Evolutionary conservation across 164 flowering plant genomes (phyloP), one percentile per base, ranked within the genome.

Genomic region (Stephania cephalantha): DNA sequence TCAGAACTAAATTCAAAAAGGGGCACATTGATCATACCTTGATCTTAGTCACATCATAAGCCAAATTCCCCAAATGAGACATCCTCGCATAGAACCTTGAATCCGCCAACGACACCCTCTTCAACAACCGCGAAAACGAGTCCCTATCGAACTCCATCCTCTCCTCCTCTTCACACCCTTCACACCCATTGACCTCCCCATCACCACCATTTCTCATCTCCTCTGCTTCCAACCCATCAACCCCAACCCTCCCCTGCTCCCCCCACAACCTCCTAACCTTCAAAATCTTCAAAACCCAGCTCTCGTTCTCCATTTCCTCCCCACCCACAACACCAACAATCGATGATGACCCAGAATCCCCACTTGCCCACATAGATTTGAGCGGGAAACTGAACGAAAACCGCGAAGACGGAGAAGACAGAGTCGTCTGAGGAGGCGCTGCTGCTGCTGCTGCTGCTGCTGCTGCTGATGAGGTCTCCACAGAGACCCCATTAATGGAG

Each of bases 51-150:
- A 94, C 86, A 31, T 76, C 76, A 82, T 96, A 96, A 45, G 98
- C 95, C 81, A 94, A 77, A 69, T 77, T 86, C 55, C 98, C 97
- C 84, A 96, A 81, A 82, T 91, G 90, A 15, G 97, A 91, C 91
- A 96, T 82, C 78, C 85, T 84, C 53, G 92, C 97, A 79, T 89
- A 96, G 25, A 88, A 67, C 78, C 85, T 89, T 5, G 95, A 93
- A 71, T 96, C 97, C 9, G 84, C 74, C 75, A 96, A 80, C 5
- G 95, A 86, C 17, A 91, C 99, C 83, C 85, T 82, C 75, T 75
- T 75, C 12, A 96, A 87, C 84, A 96, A 73, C 71, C 83, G 89
- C 65, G 96, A 90, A 73, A 94, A 96, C n/a, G 94, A 85, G 67
- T 88, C 84, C 70, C 84, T 82, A 74, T 94, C 94, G 55, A 91